These are phyloP conservation scores for Linnemannia exigua DNA, from an alignment of 192 early-diverging fungal species.

Conservation along the genomic window DNA sequence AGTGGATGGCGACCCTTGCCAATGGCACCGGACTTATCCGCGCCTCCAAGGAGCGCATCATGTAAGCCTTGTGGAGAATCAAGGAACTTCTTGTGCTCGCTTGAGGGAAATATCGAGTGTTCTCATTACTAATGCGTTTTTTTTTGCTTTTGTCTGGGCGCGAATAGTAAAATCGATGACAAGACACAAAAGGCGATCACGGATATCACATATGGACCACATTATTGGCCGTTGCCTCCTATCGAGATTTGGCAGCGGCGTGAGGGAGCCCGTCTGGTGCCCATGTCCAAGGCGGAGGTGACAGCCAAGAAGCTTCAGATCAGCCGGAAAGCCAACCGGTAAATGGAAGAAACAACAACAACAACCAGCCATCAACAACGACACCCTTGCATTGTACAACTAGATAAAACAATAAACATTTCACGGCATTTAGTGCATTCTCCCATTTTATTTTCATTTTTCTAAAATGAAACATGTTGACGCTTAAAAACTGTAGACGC, in stretches of 20 bases:
- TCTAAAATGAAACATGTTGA: no score
- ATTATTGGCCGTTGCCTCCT: constrained; percentile 77
- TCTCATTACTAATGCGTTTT: constrained; percentile 3
- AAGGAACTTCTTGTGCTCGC: neutral
- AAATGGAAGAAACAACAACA: neutral
- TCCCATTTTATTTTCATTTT: neutral
- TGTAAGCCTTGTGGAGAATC: constrained; percentile 42
- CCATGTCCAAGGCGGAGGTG: constrained; percentile 57
- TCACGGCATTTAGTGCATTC: neutral
- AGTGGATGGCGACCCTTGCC: constrained; percentile 87
- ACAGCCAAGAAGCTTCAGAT: constrained; percentile 56
- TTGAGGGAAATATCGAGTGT: neutral
- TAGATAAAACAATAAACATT: neutral
- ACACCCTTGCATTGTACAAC: neutral
- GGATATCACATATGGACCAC: constrained; percentile 76
- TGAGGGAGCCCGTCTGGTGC: constrained; percentile 74
- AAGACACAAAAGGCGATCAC: constrained; percentile 60
- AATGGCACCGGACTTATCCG: constrained; percentile 61
- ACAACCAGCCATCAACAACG: neutral
- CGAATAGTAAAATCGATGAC: constrained; percentile 62
- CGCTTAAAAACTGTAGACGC: no score
- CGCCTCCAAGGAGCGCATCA: constrained; percentile 56
- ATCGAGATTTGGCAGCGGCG: constrained; percentile 75
- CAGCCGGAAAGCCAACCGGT: constrained; percentile 56
- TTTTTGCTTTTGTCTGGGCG: neutral